Conservation (phyloP, 2,329 filamentous ascomycete species). For the Cladosporium phlei region DNA sequence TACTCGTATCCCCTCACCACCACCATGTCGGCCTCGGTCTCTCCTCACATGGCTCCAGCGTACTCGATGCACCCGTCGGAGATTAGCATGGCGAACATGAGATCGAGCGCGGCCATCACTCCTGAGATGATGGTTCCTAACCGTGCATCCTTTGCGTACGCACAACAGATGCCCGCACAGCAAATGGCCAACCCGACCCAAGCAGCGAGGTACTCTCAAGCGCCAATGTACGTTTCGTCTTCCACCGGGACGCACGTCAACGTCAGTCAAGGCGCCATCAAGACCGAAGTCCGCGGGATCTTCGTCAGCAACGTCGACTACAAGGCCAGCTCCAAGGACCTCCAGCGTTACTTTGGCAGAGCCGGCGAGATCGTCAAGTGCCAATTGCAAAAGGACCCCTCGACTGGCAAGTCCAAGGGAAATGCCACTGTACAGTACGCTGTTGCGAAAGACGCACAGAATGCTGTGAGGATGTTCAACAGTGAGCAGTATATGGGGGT, state of each 20-base stretch:
- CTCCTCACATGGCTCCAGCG: neutral
- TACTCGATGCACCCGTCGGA: slow-evolving; percentile 6
- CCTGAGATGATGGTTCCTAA: too few species aligned
- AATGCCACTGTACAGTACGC: slow-evolving; percentile 25
- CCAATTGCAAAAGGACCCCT: slow-evolving; percentile 17
- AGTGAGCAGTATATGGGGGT: slow-evolving; percentile 21
- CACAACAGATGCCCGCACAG: neutral
- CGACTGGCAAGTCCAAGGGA: slow-evolving; percentile 27
- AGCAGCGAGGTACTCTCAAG: neutral
- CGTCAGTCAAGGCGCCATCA: slow-evolving; percentile 20
- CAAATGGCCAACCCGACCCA: neutral
- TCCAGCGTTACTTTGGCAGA: slow-evolving; percentile 23
- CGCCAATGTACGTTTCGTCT: slow-evolving; percentile 17
- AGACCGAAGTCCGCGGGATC: slow-evolving; percentile 26
- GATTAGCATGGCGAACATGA: slow-evolving; percentile 2
- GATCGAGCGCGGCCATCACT: neutral
- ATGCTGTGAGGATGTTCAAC: slow-evolving; percentile 25
- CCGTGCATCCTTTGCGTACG: too few species aligned
- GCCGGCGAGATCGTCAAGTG: slow-evolving; percentile 25
- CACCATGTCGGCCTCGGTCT: neutral
- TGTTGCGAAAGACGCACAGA: slow-evolving; percentile 22
- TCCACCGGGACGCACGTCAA: slow-evolving; percentile 26
- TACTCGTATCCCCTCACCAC: neutral
- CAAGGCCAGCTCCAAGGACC: slow-evolving; percentile 24
- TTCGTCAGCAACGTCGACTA: slow-evolving; percentile 28